Base-by-base conservation (phyloP, 2,329 filamentous ascomycete genomes). In the Calonectria montana region DNA sequence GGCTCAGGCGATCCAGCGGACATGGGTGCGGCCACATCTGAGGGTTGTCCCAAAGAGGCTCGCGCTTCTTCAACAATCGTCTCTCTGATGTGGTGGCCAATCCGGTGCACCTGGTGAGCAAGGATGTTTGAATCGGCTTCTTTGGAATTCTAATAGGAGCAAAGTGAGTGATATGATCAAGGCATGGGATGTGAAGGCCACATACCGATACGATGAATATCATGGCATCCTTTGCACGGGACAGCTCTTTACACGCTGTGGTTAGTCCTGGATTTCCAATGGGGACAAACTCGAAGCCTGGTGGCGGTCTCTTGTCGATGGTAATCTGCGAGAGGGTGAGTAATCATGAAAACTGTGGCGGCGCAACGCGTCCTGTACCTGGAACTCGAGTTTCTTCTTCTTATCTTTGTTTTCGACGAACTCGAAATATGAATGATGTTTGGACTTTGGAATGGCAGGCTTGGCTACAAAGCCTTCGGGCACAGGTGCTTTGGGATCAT, bases 141-240 rank as follows among this genome's bases (percentile, higher is more conserved):
- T 64, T 78, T 81, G 55, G 81, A 75, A 69, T 77, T 81, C 82
- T 84, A 68, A 31, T 4, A n/a, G 12, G 27, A 43, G 12, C 21
- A 21, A 70, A 25, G 65, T 77, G 63, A 75, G 74, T 71, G 55
- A 67, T 39, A n/a, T 13, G 53, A 35, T 27, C 7, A 16, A 39
- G 35, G 13, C 27, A 23, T 16, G 4, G 57, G 59, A 59, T 16
- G 31, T 29, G 48, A 39, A 31, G 41, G 31, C 55, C 61, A 74
- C 88, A 76, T 86, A 92, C 91, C 78, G 90, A 91, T 59, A 93
- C 91, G 70, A 93, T 92, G 76, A 91, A 93, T 18, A 92, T 89
- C 88, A 91, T 89, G 53, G 89, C 90, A 76, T 87, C 90, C 63
- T 86, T 85, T 75, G 91, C 88, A 74, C 91, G 86, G 1, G 91